These are phyloP conservation scores for Penicillium sp. DNA, from an alignment of 2,329 filamentous ascomycete species.

Conservation along the genomic window DNA sequence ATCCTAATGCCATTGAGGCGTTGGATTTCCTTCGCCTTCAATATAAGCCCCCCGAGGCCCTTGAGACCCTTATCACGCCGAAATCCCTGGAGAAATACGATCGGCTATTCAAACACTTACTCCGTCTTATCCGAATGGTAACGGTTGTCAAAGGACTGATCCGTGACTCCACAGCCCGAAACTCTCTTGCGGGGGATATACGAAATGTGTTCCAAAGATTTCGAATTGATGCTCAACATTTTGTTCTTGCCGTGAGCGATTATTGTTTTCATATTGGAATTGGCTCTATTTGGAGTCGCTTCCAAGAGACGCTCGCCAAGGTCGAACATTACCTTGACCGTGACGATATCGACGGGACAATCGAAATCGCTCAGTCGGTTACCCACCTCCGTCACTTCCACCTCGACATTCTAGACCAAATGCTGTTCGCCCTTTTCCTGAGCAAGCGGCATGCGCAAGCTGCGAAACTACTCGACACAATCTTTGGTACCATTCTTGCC, in stretches of 20 bases:
- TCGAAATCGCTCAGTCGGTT: constrained; percentile 63
- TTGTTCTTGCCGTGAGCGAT: constrained; percentile 71
- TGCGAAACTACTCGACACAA: constrained; percentile 73
- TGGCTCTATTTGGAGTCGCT: constrained; percentile 70
- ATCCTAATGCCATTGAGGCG: constrained; percentile 80
- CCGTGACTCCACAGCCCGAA: constrained; percentile 55
- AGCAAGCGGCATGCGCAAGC: constrained; percentile 75
- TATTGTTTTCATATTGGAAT: constrained; percentile 85
- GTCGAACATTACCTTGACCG: constrained; percentile 63
- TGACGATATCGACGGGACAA: constrained; percentile 50
- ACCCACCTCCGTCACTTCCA: constrained; percentile 71
- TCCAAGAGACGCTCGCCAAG: constrained; percentile 67
- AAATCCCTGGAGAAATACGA: constrained; percentile 79
- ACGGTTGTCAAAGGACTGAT: constrained; percentile 72
- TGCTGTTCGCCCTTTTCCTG: constrained; percentile 74
- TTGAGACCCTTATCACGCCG: constrained; percentile 74
- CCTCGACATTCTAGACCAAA: constrained; percentile 72
- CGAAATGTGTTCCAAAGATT: constrained; percentile 62
- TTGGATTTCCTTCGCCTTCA: constrained; percentile 91
- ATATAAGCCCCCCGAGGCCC: constrained; percentile 74
- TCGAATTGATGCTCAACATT: constrained; percentile 76
- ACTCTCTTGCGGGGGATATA: constrained; percentile 37
- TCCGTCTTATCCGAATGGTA: constrained; percentile 77
- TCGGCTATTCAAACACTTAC: constrained; percentile 76
- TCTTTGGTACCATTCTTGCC: constrained; percentile 71